Evolutionary conservation across 2,329 filamentous ascomycete species (phyloP).

Genomic region (Fusarium kyushuense): DNA sequence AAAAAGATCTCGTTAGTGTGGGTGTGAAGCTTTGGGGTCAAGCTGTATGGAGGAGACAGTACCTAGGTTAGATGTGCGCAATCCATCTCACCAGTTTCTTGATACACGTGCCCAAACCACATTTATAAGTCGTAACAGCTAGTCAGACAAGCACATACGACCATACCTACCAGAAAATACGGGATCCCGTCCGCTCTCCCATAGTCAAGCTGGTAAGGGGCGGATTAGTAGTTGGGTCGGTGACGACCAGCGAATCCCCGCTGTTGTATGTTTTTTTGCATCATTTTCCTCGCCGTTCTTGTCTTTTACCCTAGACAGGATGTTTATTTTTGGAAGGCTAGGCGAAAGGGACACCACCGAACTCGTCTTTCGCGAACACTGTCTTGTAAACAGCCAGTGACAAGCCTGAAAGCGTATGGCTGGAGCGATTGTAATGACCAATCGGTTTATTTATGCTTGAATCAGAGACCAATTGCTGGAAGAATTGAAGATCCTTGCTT

Average conservation of each 20-base stretch:
- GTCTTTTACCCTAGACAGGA: fast-evolving
- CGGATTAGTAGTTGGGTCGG: neutral
- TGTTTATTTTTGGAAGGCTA: too few species aligned
- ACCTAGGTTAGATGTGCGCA: too few species aligned
- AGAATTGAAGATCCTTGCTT: too few species aligned
- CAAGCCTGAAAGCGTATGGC: too few species aligned
- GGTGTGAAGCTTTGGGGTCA: neutral
- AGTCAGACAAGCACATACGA: fast-evolving
- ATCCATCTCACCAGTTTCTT: fast-evolving
- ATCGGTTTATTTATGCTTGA: too few species aligned
- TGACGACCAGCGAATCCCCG: neutral
- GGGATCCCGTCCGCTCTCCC: neutral
- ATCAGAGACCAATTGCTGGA: too few species aligned
- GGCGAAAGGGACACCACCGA: too few species aligned
- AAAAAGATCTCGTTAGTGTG: neutral
- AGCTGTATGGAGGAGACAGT: neutral
- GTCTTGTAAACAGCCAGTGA: too few species aligned
- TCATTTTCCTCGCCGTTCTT: too few species aligned
- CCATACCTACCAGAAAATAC: neutral
- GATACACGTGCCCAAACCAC: neutral
- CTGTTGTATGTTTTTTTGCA: neutral
- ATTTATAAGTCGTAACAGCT: fast-evolving
- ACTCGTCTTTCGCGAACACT: too few species aligned
- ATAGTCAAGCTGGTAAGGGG: neutral
- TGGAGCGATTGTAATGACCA: too few species aligned